Evolutionary conservation across 2,329 filamentous ascomycete genomes (phyloP).

Genomic region (Sordariomycetes sp.): DNA sequence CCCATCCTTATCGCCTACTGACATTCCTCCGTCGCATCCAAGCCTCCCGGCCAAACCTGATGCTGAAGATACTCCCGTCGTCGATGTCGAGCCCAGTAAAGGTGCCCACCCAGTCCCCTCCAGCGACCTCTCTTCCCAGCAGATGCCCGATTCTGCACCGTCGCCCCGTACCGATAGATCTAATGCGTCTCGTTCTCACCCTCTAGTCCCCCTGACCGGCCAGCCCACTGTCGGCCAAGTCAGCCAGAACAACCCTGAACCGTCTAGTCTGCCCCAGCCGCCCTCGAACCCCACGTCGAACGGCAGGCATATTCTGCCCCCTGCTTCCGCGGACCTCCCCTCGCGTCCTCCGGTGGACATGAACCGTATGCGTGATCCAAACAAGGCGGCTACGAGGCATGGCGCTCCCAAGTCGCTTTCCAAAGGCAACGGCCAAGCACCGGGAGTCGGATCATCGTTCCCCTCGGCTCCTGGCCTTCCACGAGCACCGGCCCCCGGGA

Average conservation of each 20-base stretch:
- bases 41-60: neutral
- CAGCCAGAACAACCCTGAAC: neutral
- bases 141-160: neutral
- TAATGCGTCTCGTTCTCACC: neutral
- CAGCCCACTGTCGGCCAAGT: neutral
- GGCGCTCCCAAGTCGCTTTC: neutral
- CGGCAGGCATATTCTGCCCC: neutral
- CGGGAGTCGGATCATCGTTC: neutral
- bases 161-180: neutral
- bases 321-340: slow-evolving; percentile 4
- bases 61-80: neutral
- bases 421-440: neutral
- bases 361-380: slow-evolving; percentile 3
- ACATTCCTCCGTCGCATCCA: neutral
- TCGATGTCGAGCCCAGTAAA: neutral
- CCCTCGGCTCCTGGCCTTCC: neutral
- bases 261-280: neutral
- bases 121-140: neutral
- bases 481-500: neutral
- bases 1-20: neutral
- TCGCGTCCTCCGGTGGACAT: slow-evolving; percentile 5
- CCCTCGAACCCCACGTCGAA: neutral
- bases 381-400: neutral
- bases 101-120: neutral
- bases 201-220: neutral